Evolutionary conservation across 345 rosid species (phyloP).

Genomic region (Aquilaria sinensis): DNA sequence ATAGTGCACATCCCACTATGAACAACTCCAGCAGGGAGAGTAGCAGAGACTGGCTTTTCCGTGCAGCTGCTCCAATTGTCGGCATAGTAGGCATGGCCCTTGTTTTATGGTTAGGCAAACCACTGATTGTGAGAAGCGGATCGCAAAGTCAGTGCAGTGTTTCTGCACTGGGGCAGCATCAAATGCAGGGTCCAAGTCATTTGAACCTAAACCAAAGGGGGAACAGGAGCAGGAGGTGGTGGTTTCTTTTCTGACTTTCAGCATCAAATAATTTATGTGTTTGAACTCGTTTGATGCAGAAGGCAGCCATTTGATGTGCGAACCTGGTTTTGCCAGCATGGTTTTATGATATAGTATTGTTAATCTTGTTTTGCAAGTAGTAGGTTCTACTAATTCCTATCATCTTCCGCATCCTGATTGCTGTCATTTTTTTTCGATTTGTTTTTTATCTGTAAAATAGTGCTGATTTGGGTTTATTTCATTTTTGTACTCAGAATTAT

Average conservation of each 20-base stretch:
- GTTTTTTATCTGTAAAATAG: too few relatives aligned
- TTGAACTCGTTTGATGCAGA: too few relatives aligned
- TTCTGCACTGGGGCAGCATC: conserved; percentile 13
- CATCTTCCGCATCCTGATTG: too few relatives aligned
- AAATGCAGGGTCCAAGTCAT: conserved; percentile 13
- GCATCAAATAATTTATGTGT: too few relatives aligned
- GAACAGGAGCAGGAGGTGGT: conserved; percentile 71
- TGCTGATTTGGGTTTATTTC: too few relatives aligned
- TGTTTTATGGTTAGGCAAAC: conserved; percentile 58
- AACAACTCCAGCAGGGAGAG: conserved; percentile 18
- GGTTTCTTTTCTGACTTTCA: conserved; percentile 46
- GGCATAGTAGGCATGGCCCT: conserved; percentile 71
- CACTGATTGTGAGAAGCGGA: conserved; percentile 34
- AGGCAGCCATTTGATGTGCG: too few relatives aligned
- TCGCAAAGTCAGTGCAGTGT: conserved; percentile 17
- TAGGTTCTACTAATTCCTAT: too few relatives aligned
- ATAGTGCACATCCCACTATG: conserved; percentile 13
- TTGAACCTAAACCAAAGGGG: conserved; percentile 35
- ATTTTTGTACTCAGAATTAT: too few relatives aligned
- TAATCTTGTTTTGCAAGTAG: too few relatives aligned
- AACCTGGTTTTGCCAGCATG: too few relatives aligned
- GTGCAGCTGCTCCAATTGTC: conserved; percentile 52
- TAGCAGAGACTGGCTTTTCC: conserved; percentile 60
- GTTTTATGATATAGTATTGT: too few relatives aligned
- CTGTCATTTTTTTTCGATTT: too few relatives aligned